Conservation (phyloP, 495 filamentous ascomycete genomes). For the Wilcoxina mikolae region DNA sequence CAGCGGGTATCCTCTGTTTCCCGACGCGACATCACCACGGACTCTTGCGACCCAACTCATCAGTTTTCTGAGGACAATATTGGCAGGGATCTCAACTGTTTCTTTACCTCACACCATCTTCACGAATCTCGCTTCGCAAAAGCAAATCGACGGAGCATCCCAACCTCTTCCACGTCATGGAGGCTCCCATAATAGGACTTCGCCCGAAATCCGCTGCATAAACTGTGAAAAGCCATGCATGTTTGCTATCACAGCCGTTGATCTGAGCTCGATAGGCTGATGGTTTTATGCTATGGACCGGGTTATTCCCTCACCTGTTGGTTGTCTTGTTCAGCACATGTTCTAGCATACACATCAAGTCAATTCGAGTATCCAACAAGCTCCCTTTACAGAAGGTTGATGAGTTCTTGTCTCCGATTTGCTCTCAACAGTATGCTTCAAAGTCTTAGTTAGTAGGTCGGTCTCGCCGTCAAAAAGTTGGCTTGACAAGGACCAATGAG, state of each 20-base stretch:
- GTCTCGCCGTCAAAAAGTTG: too few relatives aligned
- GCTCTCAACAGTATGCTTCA: too few relatives aligned
- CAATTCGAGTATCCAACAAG: not conserved
- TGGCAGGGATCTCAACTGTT: too few relatives aligned
- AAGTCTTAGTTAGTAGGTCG: too few relatives aligned
- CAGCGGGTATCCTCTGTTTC: not conserved
- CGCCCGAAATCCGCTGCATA: not conserved
- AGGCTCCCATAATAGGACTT: too few relatives aligned
- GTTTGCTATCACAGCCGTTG: not conserved
- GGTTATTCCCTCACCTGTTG: not conserved
- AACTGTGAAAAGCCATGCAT: not conserved
- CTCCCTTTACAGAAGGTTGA: not conserved
- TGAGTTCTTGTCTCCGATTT: not conserved
- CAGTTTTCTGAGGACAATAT: too few relatives aligned
- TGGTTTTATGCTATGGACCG: not conserved
- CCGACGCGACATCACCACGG: too few relatives aligned
- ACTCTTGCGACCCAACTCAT: too few relatives aligned
- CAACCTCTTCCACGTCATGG: not conserved
- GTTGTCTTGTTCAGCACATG: not conserved
- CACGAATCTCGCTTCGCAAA: too few relatives aligned
- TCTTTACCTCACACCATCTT: too few relatives aligned
- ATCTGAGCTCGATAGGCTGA: constrained; percentile 1
- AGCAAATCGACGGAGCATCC: not conserved
- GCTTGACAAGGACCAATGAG: too few relatives aligned
- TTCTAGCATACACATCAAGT: too few relatives aligned